Evolutionary conservation across 352 stramenopile genomes (phyloP), one percentile per base, ranked within the genome.

Genomic region (Pythium diclinum): DNA sequence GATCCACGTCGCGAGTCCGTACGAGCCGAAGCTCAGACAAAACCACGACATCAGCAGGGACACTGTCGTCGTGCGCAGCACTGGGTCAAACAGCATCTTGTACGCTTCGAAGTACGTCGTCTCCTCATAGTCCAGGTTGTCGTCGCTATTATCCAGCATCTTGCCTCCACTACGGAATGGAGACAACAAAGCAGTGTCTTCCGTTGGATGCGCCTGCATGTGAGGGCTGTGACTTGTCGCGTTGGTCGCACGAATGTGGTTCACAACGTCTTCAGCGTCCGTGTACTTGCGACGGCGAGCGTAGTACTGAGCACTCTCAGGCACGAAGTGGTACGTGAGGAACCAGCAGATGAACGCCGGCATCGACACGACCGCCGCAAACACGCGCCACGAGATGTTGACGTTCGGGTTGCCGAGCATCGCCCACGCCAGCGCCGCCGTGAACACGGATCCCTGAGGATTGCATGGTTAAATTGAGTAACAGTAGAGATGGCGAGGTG

Each of bases 1-100:
- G 68, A 98, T 98, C 93, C 93, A 98, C 58, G 91, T 97, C 7
- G 89, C 80, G 17, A 98, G 80, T 5, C 91, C 91, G 63, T 98
- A 98, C 30, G 85, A 96, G 11, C 89, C 80, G 42, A 91, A 91
- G 44, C 82, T 92, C 51, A 91, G 76, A 54, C 81, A 92, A 49
- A 88, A 89, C 73, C 81, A 89, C 53, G 81, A 88, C 53, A 85
- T 44, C 11, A 90, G 54, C 54, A 92, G 56, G 49, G 81, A 81
- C 5, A 90, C 40, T 23, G 81, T 92, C n/a, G 83, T 92, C 6
- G 59, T 67, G 42, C 77, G 69, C 23, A 92, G 65, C 34, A 90
- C 70, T 7, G 77, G 77, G 23, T 90, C 76, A 33, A 90, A 85
- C 14, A 90, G 61, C 57, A 78, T 61, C 3, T 40, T 44, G 63